Base-by-base conservation (phyloP, 495 filamentous ascomycete genomes). In the Hypoxylon lienhwacheense region DNA sequence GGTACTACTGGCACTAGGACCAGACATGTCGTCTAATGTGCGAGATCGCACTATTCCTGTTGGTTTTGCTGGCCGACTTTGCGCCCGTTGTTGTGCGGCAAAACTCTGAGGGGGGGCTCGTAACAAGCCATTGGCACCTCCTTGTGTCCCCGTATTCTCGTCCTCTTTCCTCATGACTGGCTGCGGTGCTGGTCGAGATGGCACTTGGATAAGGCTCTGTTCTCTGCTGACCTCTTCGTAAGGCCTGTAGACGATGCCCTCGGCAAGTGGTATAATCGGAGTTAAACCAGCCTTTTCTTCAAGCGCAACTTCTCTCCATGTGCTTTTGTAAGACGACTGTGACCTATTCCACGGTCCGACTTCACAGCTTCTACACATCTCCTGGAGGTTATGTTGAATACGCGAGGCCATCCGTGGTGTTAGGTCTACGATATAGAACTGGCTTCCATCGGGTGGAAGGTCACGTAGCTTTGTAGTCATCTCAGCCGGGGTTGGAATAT, bases 251-350 rank as follows among this genome's bases (percentile, higher is more conserved):
- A 91, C 84, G 46, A 84, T 77, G 28, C 84, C 83, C 34, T 80
- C 77, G 0, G 82, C 79, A 20, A 91, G 69, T 3, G 88, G 88
- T 34, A 91, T 83, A 3, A 80, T 66, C 1, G 87, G 88, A 7
- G 83, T 85, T 24, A 87, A 71, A 6, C 85, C 84, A 35, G 81
- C 80, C 28, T 84, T 78, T 62, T 90, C 86, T 68, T 91, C 88
- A 6, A 80, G 76, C 10, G 81, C 74, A 64, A 86, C 82, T 59
- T 91, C 86, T 55, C 76, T 71, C 78, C 85, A 82, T 47, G 88
- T 71, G 67, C 83, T 69, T 70, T 80, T 76, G 78, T 84, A 49
- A 45, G 74, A 59, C 50, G 65, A 53, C 42, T 74, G 60, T 6
- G 66, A 64, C 14, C 55, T 39, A 40, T 55, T 69, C 73, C 73